phyloP scores from a whole-genome alignment of 164 flowering plant species.

The Vitis labrusca region DNA sequence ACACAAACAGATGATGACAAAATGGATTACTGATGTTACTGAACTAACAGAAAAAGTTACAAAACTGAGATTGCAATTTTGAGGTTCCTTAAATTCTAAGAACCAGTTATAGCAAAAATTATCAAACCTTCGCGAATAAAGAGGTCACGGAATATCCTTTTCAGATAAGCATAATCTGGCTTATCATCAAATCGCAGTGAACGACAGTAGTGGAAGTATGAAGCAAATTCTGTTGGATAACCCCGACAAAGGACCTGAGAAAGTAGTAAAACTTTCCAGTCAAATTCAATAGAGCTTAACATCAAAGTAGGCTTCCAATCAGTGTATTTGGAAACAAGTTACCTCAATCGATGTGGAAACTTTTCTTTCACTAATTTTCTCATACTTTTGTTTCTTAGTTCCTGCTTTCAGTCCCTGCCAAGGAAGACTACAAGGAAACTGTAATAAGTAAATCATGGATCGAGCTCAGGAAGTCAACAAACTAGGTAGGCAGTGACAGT shows the following conservation, averaged over 20 bases:
- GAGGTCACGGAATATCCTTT: constrained; percentile 66
- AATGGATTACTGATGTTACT: neutral
- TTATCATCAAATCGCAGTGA: constrained; percentile 65
- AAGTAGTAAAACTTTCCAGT: constrained; percentile 2
- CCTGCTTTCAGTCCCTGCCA: constrained; percentile 99
- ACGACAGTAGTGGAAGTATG: constrained; percentile 67
- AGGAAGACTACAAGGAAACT: constrained; percentile 59
- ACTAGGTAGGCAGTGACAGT: constrained; percentile 4
- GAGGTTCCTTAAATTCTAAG: too few species aligned
- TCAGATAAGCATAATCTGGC: constrained; percentile 67
- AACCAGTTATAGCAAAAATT: neutral
- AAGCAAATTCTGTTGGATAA: constrained; percentile 64
- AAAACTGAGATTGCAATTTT: neutral
- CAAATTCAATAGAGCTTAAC: neutral
- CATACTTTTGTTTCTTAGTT: constrained; percentile 91
- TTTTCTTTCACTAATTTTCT: constrained; percentile 89
- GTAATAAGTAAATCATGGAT: neutral
- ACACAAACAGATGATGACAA: neutral
- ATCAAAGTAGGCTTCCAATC: neutral
- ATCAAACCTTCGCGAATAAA: constrained; percentile 60
- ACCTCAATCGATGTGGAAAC: constrained; percentile 97
- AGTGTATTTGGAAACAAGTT: constrained; percentile 2
- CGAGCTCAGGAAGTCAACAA: neutral
- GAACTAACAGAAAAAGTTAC: neutral
- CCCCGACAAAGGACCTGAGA: constrained; percentile 55